A percentile compares a stretch with the other conserved stretches of the same genome.
phyloP scores from a whole-genome alignment of 345 rosid species.

The Kernera saxatilis region DNA sequence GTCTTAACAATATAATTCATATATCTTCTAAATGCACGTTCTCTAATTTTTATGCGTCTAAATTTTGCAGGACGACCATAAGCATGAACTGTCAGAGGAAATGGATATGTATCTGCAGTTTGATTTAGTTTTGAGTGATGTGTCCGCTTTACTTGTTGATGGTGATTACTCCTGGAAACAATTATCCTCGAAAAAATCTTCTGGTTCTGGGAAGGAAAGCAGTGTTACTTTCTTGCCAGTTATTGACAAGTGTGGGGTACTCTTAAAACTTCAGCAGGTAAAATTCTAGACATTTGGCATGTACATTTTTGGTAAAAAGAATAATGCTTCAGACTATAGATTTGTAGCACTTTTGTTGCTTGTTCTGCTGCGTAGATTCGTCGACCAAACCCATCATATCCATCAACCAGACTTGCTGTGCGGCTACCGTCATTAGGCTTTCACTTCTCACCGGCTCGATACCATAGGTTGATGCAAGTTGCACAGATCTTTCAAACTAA shows the following conservation, averaged over 20 bases:
- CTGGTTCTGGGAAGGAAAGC: slow-evolving; percentile 28
- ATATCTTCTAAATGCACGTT: not conserved
- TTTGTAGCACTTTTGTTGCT: slow-evolving; percentile 11
- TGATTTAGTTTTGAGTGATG: slow-evolving; percentile 89
- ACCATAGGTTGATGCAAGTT: slow-evolving; percentile 95
- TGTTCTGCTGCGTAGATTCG: slow-evolving; percentile 54
- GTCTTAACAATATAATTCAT: not conserved
- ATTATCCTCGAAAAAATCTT: slow-evolving; percentile 29
- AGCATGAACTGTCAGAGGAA: slow-evolving; percentile 46
- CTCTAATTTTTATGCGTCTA: not conserved
- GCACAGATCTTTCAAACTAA: slow-evolving; percentile 65
- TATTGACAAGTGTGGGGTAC: slow-evolving; percentile 85
- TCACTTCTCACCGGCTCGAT: slow-evolving; percentile 97
- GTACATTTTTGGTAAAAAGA: not conserved
- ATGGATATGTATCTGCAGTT: slow-evolving; percentile 76
- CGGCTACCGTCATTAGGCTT: slow-evolving; percentile 86
- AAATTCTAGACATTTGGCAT: slow-evolving; percentile 5
- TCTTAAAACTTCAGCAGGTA: slow-evolving; percentile 91
- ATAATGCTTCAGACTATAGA: not conserved
- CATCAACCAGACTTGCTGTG: slow-evolving; percentile 79
- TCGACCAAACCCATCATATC: slow-evolving; percentile 67
- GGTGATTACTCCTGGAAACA: slow-evolving; percentile 83
- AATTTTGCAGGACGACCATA: slow-evolving; percentile 65
- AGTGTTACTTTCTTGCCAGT: slow-evolving; percentile 67
- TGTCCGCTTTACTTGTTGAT: slow-evolving; percentile 90